Conservation (phyloP, 2,329 filamentous ascomycete genomes). For the Hypoxylon rubiginosum region DNA sequence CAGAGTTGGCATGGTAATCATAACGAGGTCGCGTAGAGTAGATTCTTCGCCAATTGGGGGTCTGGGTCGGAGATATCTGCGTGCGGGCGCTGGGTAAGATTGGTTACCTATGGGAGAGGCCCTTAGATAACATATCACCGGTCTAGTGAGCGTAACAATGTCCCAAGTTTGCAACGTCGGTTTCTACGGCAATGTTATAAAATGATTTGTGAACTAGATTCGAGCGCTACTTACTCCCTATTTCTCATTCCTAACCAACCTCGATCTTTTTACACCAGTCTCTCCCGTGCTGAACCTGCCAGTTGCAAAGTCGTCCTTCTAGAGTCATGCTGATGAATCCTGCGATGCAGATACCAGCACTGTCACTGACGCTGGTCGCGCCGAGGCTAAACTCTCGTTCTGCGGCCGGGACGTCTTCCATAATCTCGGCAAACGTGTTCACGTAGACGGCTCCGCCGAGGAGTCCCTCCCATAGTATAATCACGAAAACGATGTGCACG, state of each 20-base stretch:
- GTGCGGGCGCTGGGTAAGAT: neutral
- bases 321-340: constrained; percentile 86
- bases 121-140: neutral
- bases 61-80: neutral
- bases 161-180: neutral
- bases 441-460: constrained; percentile 94
- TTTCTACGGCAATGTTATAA: neutral
- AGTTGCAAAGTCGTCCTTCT: constrained; percentile 85
- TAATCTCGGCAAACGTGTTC: constrained; percentile 94
- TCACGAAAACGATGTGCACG: constrained; percentile 85
- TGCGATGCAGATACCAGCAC: constrained; percentile 88
- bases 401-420: constrained; percentile 80
- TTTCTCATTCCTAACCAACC: constrained; percentile 49
- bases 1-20: constrained; percentile 29
- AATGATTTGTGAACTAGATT: neutral
- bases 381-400: constrained; percentile 93
- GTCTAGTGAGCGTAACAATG: neutral
- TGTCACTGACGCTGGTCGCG: constrained; percentile 93
- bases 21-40: constrained; percentile 1
- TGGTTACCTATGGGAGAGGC: neutral
- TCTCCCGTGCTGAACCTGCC: constrained; percentile 85
- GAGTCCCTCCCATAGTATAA: constrained; percentile 95
- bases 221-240: neutral
- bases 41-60: neutral
- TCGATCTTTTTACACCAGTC: constrained; percentile 76